Percentiles rank a stretch among this genome's conserved stretches.
phyloP scores from a whole-genome alignment of 768 basidiomycete genomes.

The Paxillus involutus region DNA sequence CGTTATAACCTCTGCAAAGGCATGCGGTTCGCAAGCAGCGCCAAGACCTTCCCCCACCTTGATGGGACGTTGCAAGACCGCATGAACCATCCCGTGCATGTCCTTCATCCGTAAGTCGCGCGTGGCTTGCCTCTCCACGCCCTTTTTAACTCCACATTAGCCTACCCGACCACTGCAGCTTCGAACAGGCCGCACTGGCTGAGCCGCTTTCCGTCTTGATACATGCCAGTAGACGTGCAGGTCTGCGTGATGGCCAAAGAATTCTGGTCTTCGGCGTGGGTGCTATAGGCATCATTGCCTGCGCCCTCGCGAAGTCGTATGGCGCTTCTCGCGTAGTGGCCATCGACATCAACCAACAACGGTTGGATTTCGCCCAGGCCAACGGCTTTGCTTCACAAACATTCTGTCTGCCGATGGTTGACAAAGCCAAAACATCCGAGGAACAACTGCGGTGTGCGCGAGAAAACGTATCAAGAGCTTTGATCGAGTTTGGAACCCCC shows the following conservation, averaged over 20 bases:
- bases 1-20: slow-evolving; percentile 92
- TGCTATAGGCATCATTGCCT: slow-evolving; percentile 89
- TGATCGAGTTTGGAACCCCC: slow-evolving; percentile 54
- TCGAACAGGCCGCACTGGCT: slow-evolving; percentile 83
- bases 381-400: slow-evolving; percentile 77
- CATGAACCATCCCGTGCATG: slow-evolving; percentile 87
- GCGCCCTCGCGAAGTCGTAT: slow-evolving; percentile 68
- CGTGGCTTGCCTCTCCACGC: neutral
- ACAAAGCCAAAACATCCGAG: slow-evolving; percentile 51
- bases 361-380: slow-evolving; percentile 73
- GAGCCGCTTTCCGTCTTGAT: slow-evolving; percentile 94
- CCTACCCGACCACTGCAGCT: slow-evolving; percentile 72
- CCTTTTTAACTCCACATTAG: slow-evolving; percentile 37
- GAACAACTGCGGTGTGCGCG: slow-evolving; percentile 62
- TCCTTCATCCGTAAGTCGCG: slow-evolving; percentile 79
- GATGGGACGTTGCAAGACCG: slow-evolving; percentile 88
- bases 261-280: slow-evolving; percentile 92
- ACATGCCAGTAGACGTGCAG: slow-evolving; percentile 51
- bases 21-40: slow-evolving; percentile 88
- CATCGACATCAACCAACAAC: slow-evolving; percentile 81
- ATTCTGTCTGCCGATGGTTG: slow-evolving; percentile 58
- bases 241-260: slow-evolving; percentile 51
- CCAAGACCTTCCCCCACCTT: slow-evolving; percentile 88
- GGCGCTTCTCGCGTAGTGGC: slow-evolving; percentile 76
- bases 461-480: slow-evolving; percentile 49